Conservation (phyloP, 768 basidiomycete genomes). For the Lentinula detonsa region DNA sequence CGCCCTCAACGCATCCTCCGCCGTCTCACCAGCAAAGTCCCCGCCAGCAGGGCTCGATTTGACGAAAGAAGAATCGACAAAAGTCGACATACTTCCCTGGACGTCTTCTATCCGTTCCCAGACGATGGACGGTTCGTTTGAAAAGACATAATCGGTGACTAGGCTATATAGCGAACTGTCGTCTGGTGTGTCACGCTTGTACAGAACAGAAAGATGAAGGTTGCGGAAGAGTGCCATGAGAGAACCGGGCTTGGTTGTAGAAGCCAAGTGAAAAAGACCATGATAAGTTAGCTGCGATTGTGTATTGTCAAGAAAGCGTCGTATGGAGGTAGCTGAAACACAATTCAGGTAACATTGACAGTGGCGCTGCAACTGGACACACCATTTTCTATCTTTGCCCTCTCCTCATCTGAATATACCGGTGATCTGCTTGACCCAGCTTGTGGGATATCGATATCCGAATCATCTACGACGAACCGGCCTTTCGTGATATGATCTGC, state of each 20-base stretch:
- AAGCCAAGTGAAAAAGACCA: constrained; percentile 76
- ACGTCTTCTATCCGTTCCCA: constrained; percentile 92
- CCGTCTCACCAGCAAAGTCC: constrained; percentile 72
- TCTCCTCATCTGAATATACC: constrained; percentile 36
- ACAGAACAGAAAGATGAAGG: constrained; percentile 84
- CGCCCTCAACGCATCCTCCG: constrained; percentile 50
- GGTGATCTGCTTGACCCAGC: constrained; percentile 18
- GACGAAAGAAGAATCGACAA: constrained; percentile 70
- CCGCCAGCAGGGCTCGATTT: constrained; percentile 67
- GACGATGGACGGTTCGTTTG: constrained; percentile 70
- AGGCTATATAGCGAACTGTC: constrained; percentile 65
- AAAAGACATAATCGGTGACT: constrained; percentile 81
- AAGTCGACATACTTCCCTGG: constrained; percentile 71
- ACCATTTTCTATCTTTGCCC: constrained; percentile 69
- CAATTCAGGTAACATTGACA: background rate
- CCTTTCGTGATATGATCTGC: constrained; percentile 73
- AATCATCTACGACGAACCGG: constrained; percentile 43
- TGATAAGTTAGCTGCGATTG: constrained; percentile 85
- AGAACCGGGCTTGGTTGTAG: constrained; percentile 44
- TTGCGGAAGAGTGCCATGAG: constrained; percentile 88
- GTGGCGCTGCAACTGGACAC: constrained; percentile 13
- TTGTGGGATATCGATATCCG: constrained; percentile 5
- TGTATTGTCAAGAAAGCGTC: constrained; percentile 62
- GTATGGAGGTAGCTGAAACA: constrained; percentile 57
- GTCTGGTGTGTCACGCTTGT: constrained; percentile 41